A percentile compares a stretch with the other conserved stretches of the same genome.
phyloP scores from a whole-genome alignment of 1,284 basidiomycete genomes.

The Ustilago sp. region DNA sequence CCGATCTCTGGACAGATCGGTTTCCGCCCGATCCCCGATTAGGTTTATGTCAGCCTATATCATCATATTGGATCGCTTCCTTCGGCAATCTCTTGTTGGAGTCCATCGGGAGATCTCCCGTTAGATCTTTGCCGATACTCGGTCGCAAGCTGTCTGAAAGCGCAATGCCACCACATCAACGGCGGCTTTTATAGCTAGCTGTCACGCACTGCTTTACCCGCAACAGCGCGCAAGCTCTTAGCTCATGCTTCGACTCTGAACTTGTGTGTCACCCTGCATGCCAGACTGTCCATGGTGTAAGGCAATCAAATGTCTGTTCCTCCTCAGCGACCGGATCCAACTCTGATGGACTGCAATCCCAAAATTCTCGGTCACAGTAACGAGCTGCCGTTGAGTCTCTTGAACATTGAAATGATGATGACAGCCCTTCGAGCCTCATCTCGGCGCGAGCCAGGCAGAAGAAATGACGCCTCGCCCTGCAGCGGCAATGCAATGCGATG shows the following conservation, averaged over 20 bases:
- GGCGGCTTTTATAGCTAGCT: background rate
- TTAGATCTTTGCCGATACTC: background rate
- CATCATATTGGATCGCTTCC: no score
- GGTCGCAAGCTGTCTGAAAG: no score
- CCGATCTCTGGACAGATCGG: no score
- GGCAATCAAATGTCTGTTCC: no score
- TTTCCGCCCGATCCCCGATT: no score
- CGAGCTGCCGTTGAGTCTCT: background rate
- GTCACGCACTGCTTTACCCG: background rate
- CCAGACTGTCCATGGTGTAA: background rate
- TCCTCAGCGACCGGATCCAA: background rate
- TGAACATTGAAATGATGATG: background rate
- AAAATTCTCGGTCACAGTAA: background rate
- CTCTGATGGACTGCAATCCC: background rate
- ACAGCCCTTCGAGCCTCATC: background rate
- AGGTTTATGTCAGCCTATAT: no score
- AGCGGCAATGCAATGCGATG: constrained; percentile 22
- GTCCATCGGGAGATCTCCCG: background rate
- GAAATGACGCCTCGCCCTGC: constrained; percentile 6
- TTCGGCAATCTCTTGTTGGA: background rate
- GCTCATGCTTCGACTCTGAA: background rate
- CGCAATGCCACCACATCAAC: no score
- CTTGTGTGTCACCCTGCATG: background rate
- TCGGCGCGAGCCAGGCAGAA: background rate
- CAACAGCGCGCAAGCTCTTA: background rate